Percentiles rank a stretch among this genome's conserved stretches.
phyloP scores from a whole-genome alignment of 257 asterid species.

The Cruciata laevipes region DNA sequence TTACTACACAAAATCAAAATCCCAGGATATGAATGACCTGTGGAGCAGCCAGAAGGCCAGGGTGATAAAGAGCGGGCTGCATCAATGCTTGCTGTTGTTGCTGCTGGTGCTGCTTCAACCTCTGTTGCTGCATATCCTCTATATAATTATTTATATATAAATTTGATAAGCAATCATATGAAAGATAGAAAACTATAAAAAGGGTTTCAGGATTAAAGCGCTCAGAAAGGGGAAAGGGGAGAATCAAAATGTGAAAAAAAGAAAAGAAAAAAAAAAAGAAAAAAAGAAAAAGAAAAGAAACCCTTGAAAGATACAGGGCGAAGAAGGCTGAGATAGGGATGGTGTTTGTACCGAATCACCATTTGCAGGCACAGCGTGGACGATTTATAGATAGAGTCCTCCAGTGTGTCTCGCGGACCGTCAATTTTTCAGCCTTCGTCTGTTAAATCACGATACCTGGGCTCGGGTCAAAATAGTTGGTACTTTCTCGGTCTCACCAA shows the following conservation, averaged over 20 bases:
- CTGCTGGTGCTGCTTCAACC: conserved; percentile 52
- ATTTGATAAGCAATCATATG: conserved; percentile 1
- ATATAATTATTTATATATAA: neutral
- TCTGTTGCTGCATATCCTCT: conserved; percentile 36
- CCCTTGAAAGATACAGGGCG: conserved; percentile 36
- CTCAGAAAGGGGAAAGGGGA: conserved; percentile 1
- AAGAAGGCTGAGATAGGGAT: conserved; percentile 6
- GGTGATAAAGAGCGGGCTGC: conserved; percentile 83
- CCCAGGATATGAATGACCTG: conserved; percentile 34
- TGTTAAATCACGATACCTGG: neutral
- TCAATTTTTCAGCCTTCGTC: neutral
- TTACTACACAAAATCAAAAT: neutral
- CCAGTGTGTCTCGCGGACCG: neutral
- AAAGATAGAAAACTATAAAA: neutral
- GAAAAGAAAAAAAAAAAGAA: neutral
- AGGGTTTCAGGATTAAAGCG: conserved; percentile 13
- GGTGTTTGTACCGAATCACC: conserved; percentile 4
- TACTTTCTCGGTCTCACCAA: too few species aligned
- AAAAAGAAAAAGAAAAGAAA: conserved; percentile 21
- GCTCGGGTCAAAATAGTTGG: neutral
- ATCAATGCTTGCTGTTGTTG: conserved; percentile 41
- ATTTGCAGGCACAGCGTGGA: neutral
- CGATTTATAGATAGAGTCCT: neutral
- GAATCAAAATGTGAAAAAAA: neutral
- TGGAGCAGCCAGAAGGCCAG: conserved; percentile 59